Percentiles rank a stretch among this genome's conserved stretches.
Conservation (phyloP, 2,329 filamentous ascomycete species). For the Sporothrix dimorphospora region DNA sequence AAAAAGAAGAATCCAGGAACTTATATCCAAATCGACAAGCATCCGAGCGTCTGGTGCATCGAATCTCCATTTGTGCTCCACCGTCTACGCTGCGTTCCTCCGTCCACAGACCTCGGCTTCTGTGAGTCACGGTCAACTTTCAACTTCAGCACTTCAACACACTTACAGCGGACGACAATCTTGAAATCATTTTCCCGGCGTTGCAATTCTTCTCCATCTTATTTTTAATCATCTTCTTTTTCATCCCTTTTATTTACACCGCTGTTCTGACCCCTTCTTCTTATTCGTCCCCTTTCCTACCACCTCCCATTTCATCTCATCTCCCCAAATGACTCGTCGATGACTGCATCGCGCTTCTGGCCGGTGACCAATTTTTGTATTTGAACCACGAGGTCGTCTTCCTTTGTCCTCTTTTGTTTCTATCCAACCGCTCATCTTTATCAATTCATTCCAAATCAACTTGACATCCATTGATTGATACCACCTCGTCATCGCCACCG, state of each 20-base stretch:
- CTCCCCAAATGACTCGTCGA: constrained; percentile 18
- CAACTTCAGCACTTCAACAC: neutral
- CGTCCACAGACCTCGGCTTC: neutral
- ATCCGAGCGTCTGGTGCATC: constrained; percentile 19
- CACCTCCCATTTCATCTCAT: neutral
- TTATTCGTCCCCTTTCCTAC: too few relatives aligned
- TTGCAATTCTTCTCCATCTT: neutral
- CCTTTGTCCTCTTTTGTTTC: neutral
- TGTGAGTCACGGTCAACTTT: constrained; percentile 16
- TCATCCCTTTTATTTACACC: neutral
- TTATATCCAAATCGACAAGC: neutral
- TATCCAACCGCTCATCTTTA: neutral
- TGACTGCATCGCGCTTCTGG: constrained; percentile 4
- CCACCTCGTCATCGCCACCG: neutral
- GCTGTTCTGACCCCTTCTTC: neutral
- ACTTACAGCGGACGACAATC: neutral
- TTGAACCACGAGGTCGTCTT: neutral
- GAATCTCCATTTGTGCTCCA: constrained; percentile 17
- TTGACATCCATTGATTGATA: neutral
- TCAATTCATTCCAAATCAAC: neutral
- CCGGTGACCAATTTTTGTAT: constrained; percentile 15
- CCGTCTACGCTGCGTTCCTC: neutral
- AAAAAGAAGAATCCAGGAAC: neutral
- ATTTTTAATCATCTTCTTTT: neutral
- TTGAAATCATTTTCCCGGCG: neutral